Conservation (phyloP, 1,284 basidiomycete species). For the Golubevia pallescens region DNA sequence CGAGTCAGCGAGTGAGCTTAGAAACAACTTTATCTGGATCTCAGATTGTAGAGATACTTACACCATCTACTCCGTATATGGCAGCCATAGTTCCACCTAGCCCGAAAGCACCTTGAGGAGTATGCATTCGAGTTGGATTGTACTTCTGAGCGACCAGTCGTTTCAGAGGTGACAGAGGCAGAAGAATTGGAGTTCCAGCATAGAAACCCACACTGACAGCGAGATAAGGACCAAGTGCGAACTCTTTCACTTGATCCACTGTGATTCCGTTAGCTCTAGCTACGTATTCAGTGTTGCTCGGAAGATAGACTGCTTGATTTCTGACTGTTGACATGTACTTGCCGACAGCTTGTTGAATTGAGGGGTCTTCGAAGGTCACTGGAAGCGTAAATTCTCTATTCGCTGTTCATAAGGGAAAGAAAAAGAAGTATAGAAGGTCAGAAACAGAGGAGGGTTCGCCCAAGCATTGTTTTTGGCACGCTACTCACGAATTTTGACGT, state of each 20-base stretch:
- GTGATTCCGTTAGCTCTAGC: constrained; percentile 72
- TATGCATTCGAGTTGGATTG: constrained; percentile 65
- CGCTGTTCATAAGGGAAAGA: not conserved
- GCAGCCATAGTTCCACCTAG: constrained; percentile 47
- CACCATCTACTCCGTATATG: constrained; percentile 18
- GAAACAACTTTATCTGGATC: too few relatives aligned
- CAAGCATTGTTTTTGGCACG: too few relatives aligned
- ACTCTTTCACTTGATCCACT: constrained; percentile 55
- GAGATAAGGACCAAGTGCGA: constrained; percentile 40
- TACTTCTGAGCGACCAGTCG: constrained; percentile 66
- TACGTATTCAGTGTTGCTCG: constrained; percentile 74
- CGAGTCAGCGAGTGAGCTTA: too few relatives aligned
- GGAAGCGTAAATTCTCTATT: constrained; percentile 67
- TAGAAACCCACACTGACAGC: constrained; percentile 53
- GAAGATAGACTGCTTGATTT: constrained; percentile 73
- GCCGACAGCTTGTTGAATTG: constrained; percentile 70
- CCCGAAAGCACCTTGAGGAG: constrained; percentile 60
- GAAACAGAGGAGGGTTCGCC: constrained; percentile 67
- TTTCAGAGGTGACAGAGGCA: constrained; percentile 70
- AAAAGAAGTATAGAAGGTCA: too few relatives aligned
- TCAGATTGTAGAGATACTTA: too few relatives aligned
- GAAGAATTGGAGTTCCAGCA: constrained; percentile 52
- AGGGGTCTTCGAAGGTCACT: constrained; percentile 72
- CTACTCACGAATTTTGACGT: constrained; percentile 54
- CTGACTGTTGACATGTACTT: constrained; percentile 71